Evolutionary conservation across 1,284 basidiomycete species (phyloP).

Genomic region (Cutaneotrichosporon mucoides): DNA sequence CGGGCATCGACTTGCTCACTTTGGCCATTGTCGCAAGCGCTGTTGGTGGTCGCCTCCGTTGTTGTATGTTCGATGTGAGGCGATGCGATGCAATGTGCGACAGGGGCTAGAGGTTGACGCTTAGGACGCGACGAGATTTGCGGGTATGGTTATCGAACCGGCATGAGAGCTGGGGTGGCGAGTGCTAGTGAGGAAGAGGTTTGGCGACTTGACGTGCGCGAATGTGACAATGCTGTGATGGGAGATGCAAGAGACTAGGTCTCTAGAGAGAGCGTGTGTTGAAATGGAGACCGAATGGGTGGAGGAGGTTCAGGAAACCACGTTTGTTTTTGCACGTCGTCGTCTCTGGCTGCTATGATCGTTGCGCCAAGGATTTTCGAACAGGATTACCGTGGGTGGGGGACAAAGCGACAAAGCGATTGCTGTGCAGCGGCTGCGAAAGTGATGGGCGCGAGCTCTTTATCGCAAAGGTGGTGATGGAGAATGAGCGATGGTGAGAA

Average conservation of each 20-base stretch:
- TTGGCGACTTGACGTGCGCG: no score
- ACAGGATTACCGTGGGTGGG: no score
- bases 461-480: no score
- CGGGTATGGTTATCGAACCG: constrained; percentile 1
- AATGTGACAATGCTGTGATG: background rate
- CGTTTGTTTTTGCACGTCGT: no score
- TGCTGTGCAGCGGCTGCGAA: no score
- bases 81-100: background rate
- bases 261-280: no score
- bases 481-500: no score
- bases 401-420: no score
- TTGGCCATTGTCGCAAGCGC: background rate
- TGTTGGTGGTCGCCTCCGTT: background rate
- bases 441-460: no score
- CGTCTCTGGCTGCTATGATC: no score
- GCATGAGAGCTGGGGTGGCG: background rate
- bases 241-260: background rate
- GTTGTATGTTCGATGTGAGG: background rate
- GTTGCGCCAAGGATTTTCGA: no score
- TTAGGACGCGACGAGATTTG: background rate
- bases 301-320: background rate
- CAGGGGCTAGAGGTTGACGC: background rate
- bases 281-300: background rate
- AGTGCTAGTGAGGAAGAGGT: background rate
- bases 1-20: background rate